Conservation (phyloP, 192 early-diverging fungal species). For the Coemansia sp. region DNA sequence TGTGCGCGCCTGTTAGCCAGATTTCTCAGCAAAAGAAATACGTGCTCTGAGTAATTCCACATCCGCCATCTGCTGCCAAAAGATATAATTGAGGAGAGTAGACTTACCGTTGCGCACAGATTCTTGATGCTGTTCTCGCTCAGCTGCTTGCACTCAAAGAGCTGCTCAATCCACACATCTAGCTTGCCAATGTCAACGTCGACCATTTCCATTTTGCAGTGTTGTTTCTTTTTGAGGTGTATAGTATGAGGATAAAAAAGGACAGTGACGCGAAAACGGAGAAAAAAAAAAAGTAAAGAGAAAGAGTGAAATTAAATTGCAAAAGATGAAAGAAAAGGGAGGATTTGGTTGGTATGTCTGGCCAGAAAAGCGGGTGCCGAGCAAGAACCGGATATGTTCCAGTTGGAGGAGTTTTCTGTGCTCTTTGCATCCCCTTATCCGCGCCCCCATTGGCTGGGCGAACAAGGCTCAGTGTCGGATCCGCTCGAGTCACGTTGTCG, state of each 20-base stretch:
- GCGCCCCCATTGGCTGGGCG: not conserved
- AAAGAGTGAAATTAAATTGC: conserved; percentile 6
- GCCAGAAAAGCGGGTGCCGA: not conserved
- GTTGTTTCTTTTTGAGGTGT: conserved; percentile 7
- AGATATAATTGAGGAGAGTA: not conserved
- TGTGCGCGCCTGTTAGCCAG: conserved; percentile 12
- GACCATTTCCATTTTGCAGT: conserved; percentile 42
- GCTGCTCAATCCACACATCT: conserved; percentile 87
- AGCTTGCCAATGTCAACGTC: conserved; percentile 77
- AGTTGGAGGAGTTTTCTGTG: not conserved
- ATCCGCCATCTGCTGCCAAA: conserved; percentile 2
- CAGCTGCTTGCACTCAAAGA: conserved; percentile 94
- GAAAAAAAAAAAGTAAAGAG: not conserved
- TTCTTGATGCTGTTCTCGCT: conserved; percentile 91
- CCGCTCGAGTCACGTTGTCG: not conserved
- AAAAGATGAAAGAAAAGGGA: not conserved
- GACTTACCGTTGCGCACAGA: conserved; percentile 92
- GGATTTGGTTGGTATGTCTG: not conserved
- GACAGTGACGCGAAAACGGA: not conserved
- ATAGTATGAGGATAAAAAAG: not conserved
- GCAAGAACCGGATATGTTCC: conserved; percentile 1
- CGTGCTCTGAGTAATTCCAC: not conserved
- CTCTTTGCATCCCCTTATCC: conserved; percentile 6
- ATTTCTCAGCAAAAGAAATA: not conserved
- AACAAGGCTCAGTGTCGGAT: not conserved